A percentile compares a stretch with the other conserved stretches of the same genome.
Conservation (phyloP, 2,329 filamentous ascomycete genomes). For the Aspergillus tanneri region DNA sequence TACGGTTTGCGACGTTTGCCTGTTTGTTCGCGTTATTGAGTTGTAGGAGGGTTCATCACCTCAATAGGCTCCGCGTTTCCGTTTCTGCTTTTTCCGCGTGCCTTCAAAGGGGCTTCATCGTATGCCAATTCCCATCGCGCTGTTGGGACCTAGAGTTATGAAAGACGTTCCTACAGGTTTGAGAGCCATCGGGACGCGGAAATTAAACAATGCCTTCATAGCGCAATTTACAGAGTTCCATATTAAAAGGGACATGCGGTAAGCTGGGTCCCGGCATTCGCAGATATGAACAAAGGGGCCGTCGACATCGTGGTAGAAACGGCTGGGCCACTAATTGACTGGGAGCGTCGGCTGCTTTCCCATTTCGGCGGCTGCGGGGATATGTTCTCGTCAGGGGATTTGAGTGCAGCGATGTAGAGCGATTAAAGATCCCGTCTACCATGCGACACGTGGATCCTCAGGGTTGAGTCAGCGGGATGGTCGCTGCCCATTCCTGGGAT, state of each 20-base stretch:
- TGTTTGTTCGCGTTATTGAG: no score
- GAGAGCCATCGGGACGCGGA: constrained; percentile 53
- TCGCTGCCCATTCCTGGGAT: constrained; percentile 51
- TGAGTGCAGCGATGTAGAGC: constrained; percentile 16
- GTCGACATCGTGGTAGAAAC: constrained; percentile 54
- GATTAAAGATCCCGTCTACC: constrained; percentile 30
- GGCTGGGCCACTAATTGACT: constrained; percentile 57
- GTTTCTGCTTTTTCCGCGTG: constrained; percentile 54
- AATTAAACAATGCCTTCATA: constrained; percentile 37
- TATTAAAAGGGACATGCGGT: constrained; percentile 46
- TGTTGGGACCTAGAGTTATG: constrained; percentile 51
- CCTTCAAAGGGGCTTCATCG: constrained; percentile 53
- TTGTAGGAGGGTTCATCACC: background rate
- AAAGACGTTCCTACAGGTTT: constrained; percentile 58
- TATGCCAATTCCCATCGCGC: constrained; percentile 55
- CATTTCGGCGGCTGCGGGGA: constrained; percentile 55
- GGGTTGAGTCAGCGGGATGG: constrained; percentile 56
- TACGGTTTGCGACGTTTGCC: no score
- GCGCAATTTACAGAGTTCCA: background rate
- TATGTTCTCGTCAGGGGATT: constrained; percentile 34
- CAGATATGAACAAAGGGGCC: constrained; percentile 54
- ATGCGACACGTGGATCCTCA: constrained; percentile 52
- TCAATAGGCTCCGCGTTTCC: constrained; percentile 53
- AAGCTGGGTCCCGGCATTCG: constrained; percentile 58
- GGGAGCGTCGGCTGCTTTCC: constrained; percentile 51